phyloP scores from a whole-genome alignment of 1,284 basidiomycete genomes.

The Mycena sp. region DNA sequence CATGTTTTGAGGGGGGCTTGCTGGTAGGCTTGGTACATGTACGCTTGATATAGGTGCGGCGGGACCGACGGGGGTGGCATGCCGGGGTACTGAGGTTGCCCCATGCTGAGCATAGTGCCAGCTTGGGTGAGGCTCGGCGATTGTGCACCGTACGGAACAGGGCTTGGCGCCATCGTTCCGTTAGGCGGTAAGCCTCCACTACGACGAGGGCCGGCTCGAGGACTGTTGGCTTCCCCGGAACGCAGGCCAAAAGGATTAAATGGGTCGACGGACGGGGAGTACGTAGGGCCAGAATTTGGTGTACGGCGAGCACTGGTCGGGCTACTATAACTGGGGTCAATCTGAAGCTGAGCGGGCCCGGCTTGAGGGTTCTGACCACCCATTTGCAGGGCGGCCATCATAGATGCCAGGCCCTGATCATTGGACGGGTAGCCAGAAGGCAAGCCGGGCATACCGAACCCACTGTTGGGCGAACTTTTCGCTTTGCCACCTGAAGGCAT shows the following conservation, averaged over 20 bases:
- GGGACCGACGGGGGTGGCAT: conserved; percentile 72
- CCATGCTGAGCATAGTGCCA: conserved; percentile 66
- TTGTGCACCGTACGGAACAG: conserved; percentile 66
- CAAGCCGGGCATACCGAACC: conserved; percentile 74
- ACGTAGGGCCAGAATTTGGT: conserved; percentile 60
- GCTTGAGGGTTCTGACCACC: conserved; percentile 84
- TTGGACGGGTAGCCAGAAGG: conserved; percentile 82
- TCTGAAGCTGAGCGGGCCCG: conserved; percentile 76
- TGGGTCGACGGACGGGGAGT: conserved; percentile 73
- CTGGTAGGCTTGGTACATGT: conserved; percentile 85
- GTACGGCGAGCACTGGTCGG: conserved; percentile 52
- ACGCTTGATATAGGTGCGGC: conserved; percentile 79
- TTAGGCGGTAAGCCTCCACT: conserved; percentile 50
- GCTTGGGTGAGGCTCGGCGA: conserved; percentile 61
- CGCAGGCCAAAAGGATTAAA: conserved; percentile 80
- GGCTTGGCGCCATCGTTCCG: conserved; percentile 50
- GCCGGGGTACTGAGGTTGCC: conserved; percentile 67
- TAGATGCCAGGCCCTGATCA: conserved; percentile 83
- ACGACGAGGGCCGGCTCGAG: conserved; percentile 63
- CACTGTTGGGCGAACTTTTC: conserved; percentile 65
- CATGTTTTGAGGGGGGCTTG: conserved; percentile 77
- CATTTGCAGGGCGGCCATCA: conserved; percentile 91
- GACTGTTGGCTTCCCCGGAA: conserved; percentile 65
- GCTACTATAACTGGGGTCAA: conserved; percentile 67
- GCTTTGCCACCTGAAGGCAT: conserved; percentile 70